These are phyloP conservation scores for Xylaria hypoxylon DNA, from an alignment of 2,329 filamentous ascomycete genomes.

Conservation along the genomic window DNA sequence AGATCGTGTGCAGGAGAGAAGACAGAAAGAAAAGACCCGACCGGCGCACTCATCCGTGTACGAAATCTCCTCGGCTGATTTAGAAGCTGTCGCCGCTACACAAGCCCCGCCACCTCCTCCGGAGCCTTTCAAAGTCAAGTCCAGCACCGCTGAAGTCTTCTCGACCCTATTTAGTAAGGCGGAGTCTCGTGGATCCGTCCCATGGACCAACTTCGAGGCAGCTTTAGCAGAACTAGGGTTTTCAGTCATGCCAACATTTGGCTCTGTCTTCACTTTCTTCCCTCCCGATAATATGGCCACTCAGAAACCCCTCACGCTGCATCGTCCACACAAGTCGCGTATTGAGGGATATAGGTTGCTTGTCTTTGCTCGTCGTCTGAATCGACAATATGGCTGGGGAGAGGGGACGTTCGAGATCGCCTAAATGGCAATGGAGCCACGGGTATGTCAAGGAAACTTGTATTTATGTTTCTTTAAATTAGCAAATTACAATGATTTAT, in stretches of 20 bases:
- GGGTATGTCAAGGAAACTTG: background rate
- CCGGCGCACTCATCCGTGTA: slow-evolving; percentile 53
- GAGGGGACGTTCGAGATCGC: slow-evolving; percentile 49
- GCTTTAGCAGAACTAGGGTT: slow-evolving; percentile 59
- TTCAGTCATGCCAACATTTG: slow-evolving; percentile 39
- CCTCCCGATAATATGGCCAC: slow-evolving; percentile 48
- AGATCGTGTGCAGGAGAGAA: slow-evolving; percentile 51
- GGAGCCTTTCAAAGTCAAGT: slow-evolving; percentile 53
- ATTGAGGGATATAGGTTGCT: slow-evolving; percentile 52
- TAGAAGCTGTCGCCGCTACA: background rate
- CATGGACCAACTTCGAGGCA: slow-evolving; percentile 54
- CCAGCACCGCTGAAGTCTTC: slow-evolving; percentile 55
- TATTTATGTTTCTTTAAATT: background rate
- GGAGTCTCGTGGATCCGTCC: slow-evolving; percentile 48
- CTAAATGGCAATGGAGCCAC: background rate
- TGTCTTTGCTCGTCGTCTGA: slow-evolving; percentile 50
- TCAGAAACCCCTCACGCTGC: slow-evolving; percentile 51
- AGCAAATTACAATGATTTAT: background rate
- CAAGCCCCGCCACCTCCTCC: slow-evolving; percentile 6
- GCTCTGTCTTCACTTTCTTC: slow-evolving; percentile 56
- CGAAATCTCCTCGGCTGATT: slow-evolving; percentile 42
- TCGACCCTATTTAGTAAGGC: slow-evolving; percentile 51
- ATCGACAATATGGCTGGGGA: slow-evolving; percentile 54
- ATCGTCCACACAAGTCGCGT: slow-evolving; percentile 53
- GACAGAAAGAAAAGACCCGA: slow-evolving; percentile 59